Evolutionary conservation across 768 basidiomycete species (phyloP).

Genomic region (Inosperma sp.): DNA sequence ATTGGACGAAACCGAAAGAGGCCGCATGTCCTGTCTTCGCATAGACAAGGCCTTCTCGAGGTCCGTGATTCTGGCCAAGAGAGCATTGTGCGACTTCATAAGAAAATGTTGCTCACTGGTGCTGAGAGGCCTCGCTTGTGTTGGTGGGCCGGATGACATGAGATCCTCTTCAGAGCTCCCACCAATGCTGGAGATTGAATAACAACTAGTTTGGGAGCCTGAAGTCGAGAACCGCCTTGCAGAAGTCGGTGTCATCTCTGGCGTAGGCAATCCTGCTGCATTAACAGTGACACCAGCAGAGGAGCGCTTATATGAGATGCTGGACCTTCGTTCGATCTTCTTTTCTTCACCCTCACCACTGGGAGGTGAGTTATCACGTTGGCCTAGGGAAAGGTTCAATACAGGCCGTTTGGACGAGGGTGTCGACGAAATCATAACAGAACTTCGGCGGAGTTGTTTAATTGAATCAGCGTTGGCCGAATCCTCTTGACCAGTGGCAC

Average conservation of each 20-base stretch:
- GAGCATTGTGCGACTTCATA: conserved; percentile 77
- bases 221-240: conserved; percentile 31
- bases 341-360: conserved; percentile 27
- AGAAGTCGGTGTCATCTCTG: conserved; percentile 66
- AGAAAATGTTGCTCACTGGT: conserved; percentile 81
- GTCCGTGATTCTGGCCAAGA: conserved; percentile 77
- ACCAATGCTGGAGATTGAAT: conserved; percentile 1
- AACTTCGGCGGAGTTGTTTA: conserved; percentile 28
- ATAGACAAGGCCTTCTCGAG: conserved; percentile 64
- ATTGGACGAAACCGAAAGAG: conserved; percentile 47
- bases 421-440: conserved; percentile 29
- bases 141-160: conserved; percentile 37
- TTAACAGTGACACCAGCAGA: conserved; percentile 33
- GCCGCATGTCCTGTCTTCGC: conserved; percentile 35
- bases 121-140: conserved; percentile 52
- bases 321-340: conserved; percentile 50
- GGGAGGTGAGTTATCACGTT: conserved; percentile 26
- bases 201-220: neutral
- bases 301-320: conserved; percentile 70
- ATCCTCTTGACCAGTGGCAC: conserved; percentile 27
- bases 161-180: conserved; percentile 32
- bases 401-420: conserved; percentile 31
- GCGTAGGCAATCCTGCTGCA: conserved; percentile 56
- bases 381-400: conserved; percentile 35
- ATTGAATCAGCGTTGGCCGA: conserved; percentile 17